phyloP scores from a whole-genome alignment of 768 basidiomycete species.

The Psilocybe sp. region DNA sequence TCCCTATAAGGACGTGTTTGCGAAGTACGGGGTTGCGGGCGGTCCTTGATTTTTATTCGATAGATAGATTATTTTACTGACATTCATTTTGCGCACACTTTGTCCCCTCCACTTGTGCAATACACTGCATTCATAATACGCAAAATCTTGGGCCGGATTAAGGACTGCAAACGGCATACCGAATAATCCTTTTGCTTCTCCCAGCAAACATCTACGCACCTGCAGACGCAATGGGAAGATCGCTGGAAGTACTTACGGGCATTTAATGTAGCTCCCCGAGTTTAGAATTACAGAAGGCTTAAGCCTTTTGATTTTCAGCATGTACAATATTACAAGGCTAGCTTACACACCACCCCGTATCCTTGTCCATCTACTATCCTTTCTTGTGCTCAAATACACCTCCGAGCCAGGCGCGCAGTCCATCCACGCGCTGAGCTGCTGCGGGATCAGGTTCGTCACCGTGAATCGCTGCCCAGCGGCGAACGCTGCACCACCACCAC shows the following conservation, averaged over 20 bases:
- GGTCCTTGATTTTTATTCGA: not conserved
- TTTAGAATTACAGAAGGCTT: too few species aligned
- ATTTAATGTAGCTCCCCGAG: too few species aligned
- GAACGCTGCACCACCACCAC: constrained; percentile 47
- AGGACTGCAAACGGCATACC: too few species aligned
- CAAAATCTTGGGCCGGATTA: too few species aligned
- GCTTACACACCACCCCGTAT: constrained; percentile 13
- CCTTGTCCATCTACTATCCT: constrained; percentile 62
- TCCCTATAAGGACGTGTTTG: constrained; percentile 59
- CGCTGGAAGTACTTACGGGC: too few species aligned
- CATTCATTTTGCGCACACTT: not conserved
- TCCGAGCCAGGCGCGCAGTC: constrained; percentile 54
- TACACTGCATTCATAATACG: too few species aligned
- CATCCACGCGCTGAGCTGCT: constrained; percentile 72
- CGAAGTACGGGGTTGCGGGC: constrained; percentile 63
- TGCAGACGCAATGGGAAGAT: too few species aligned
- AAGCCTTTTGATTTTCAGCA: too few species aligned
- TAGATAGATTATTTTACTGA: not conserved
- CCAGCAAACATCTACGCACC: too few species aligned
- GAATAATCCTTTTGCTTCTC: too few species aligned
- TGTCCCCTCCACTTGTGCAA: too few species aligned
- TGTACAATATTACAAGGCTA: too few species aligned
- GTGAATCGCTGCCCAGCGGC: constrained; percentile 64
- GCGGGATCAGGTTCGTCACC: constrained; percentile 75
- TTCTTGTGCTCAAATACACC: constrained; percentile 66